Percentiles rank a stretch among this genome's conserved stretches.
These are phyloP conservation scores for Plasmodium billcollinsi DNA, from an alignment of 169 alveolate genomes.

Conservation along the genomic window DNA sequence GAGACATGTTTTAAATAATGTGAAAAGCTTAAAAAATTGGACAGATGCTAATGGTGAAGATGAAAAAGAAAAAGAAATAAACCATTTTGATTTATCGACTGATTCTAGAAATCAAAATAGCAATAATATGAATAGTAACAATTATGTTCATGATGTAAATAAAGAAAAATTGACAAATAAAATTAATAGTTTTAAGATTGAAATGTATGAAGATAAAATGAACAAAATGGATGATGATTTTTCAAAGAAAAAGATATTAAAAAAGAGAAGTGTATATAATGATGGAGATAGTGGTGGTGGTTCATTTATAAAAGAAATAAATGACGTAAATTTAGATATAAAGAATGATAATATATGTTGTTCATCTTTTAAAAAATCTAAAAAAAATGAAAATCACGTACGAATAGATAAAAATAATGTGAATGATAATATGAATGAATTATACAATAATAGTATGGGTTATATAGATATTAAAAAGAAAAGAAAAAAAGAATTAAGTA, in stretches of 20 bases:
- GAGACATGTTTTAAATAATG: not conserved
- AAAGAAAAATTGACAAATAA: no score
- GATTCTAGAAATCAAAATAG: not conserved
- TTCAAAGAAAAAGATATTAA: not conserved
- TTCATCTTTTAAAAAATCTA: not conserved
- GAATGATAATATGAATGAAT: not conserved
- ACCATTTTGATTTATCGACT: not conserved
- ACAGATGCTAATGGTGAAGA: not conserved
- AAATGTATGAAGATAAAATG: not conserved
- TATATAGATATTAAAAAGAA: not conserved
- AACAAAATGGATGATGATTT: slow-evolving; percentile 9
- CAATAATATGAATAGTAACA: not conserved
- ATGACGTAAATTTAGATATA: slow-evolving; percentile 6
- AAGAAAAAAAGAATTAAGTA: slow-evolving; percentile 19
- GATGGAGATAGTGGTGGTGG: slow-evolving; percentile 31
- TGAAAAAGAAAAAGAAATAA: slow-evolving; percentile 3
- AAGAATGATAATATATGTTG: slow-evolving; percentile 33
- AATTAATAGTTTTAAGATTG: not conserved
- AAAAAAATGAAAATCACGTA: not conserved
- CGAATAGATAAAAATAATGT: slow-evolving; percentile 1
- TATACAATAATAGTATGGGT: not conserved
- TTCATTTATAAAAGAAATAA: slow-evolving; percentile 32
- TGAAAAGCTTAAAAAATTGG: not conserved
- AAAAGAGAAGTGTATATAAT: slow-evolving; percentile 10
- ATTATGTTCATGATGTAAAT: no score